Base-by-base conservation (phyloP, 2,329 filamentous ascomycete genomes). In the Hymenoscyphus albidus region DNA sequence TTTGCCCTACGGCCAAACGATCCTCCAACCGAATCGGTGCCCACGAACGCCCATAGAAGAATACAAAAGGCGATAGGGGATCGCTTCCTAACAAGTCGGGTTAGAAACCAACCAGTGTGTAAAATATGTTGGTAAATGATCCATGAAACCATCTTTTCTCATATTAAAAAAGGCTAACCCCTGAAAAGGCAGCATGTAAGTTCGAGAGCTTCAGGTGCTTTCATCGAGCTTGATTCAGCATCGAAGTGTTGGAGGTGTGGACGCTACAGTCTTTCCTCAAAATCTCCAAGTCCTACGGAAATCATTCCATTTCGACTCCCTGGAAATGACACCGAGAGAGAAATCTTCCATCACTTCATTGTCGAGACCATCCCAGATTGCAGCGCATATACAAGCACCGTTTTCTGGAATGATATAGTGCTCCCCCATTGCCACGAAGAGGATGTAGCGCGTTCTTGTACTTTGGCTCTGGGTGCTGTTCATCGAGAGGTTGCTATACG, bases 401-500 rank as follows among this genome's bases (percentile, higher is more conserved):
- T 12, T 14, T 59, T 59, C n/a, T 59, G 57, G 57, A n/a, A 59
- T n/a, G 57, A 42, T 59, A 39, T 38, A 7, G 9, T 59, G n/a
- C 38, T 59, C 1, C 38, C 38, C n/a, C 38, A 18, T 5, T n/a
- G 31, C 38, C 32, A 59, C 22, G 57, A 59, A 18, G 32, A 40
- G 5, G 14, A 31, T 39, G 32, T 59, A 5, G 32, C 38, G 12
- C 14, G 38, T n/a, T 40, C 32, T 42, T 31, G 22, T 22, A 6
- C 32, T 6, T 16, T 42, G 31, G 57, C 57, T 13, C 7, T 39
- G 4, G 32, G 57, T 38, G 57, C 32, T 40, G 16, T 59, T 35
- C 57, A 59, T 59, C 32, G 38, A 18, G 57, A 42, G n/a, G n/a
- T 54, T 12, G 10, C n/a, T n/a, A 31, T 22, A 54, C 48, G 48